Evolutionary conservation across 257 asterid genomes (phyloP).

Genomic region (Nicotiana sylvestris): DNA sequence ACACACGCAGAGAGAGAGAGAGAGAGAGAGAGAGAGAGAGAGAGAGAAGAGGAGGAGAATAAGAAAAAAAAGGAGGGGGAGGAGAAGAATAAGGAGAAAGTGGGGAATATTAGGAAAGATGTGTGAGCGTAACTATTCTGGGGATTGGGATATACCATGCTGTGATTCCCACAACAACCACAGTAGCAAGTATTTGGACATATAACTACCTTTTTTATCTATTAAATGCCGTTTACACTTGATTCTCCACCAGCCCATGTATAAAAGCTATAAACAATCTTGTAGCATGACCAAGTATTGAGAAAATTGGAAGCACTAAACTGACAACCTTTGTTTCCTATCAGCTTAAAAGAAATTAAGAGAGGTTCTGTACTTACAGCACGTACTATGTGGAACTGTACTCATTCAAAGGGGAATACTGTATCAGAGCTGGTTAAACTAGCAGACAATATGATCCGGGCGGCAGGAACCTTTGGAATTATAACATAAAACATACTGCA

Average conservation of each 20-base stretch:
- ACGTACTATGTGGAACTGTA: not conserved
- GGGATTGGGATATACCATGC: not conserved
- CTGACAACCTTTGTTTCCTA: not conserved
- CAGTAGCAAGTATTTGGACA: not conserved
- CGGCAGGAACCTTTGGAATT: not conserved
- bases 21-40: not conserved
- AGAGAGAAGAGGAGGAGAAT: not conserved
- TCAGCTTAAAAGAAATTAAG: not conserved
- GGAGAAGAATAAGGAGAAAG: not conserved
- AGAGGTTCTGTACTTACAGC: not conserved
- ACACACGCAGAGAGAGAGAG: not conserved
- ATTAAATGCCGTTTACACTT: not conserved
- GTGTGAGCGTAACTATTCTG: not conserved
- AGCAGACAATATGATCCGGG: not conserved
- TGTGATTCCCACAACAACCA: not conserved
- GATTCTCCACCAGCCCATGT: not conserved
- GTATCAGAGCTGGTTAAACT: not conserved
- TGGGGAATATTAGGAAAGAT: not conserved
- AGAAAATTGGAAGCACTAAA: slow-evolving; percentile 3
- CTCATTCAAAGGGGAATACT: not conserved
- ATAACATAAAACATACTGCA: not conserved
- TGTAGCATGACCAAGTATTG: not conserved
- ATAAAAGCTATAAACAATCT: not conserved
- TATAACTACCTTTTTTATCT: not conserved
- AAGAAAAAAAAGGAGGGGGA: not conserved